Percentiles rank a stretch among this genome's conserved stretches.
Conservation (phyloP, 2,329 filamentous ascomycete species). For the Hyphodiscus sp. region DNA sequence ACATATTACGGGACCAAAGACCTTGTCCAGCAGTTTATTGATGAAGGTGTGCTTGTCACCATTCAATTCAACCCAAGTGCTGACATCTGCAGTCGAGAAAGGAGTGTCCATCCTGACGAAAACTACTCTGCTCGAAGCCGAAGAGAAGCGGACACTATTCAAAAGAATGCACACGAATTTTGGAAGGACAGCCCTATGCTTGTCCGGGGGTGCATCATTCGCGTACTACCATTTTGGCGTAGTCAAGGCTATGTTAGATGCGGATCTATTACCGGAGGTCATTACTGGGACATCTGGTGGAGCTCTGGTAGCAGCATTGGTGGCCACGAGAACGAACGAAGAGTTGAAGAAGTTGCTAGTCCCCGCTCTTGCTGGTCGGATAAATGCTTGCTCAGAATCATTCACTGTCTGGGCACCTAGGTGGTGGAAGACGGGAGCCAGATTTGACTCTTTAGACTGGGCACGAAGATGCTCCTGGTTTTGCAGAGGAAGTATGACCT, state of each 20-base stretch:
- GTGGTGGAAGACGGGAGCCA: conserved; percentile 88
- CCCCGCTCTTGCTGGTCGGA: conserved; percentile 14
- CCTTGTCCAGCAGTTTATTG: conserved; percentile 81
- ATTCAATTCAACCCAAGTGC: neutral
- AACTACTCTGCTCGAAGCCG: conserved; percentile 58
- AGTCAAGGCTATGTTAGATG: conserved; percentile 80
- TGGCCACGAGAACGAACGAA: conserved; percentile 85
- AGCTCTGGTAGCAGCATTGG: conserved; percentile 78
- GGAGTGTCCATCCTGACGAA: conserved; percentile 61
- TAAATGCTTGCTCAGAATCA: conserved; percentile 49
- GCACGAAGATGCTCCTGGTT: conserved; percentile 83
- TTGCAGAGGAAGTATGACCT: conserved; percentile 84
- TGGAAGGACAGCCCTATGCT: conserved; percentile 83
- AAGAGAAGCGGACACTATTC: conserved; percentile 76
- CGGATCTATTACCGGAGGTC: conserved; percentile 79
- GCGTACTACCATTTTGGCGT: conserved; percentile 97
- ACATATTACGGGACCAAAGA: conserved; percentile 98
- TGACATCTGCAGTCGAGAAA: conserved; percentile 47
- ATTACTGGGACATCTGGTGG: conserved; percentile 96
- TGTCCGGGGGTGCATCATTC: conserved; percentile 90
- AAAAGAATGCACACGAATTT: conserved; percentile 87
- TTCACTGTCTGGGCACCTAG: conserved; percentile 69
- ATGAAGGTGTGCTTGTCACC: conserved; percentile 55
- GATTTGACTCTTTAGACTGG: conserved; percentile 93
- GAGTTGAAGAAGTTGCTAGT: conserved; percentile 76